Base-by-base conservation (phyloP, 2,329 filamentous ascomycete genomes). In the Thielaviopsis populi region DNA sequence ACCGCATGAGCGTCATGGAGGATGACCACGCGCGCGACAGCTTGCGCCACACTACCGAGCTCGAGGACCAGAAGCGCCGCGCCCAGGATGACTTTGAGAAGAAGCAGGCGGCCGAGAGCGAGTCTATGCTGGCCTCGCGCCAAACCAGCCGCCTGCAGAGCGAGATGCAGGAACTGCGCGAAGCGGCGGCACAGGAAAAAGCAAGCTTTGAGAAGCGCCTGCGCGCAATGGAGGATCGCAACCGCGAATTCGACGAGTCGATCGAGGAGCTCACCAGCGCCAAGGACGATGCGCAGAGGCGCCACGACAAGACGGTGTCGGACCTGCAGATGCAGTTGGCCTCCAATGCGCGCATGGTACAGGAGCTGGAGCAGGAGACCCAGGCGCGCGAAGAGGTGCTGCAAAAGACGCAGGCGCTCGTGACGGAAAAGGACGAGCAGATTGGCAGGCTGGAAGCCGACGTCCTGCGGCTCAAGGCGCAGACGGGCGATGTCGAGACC, bases 51-150 rank as follows among this genome's bases (percentile, higher is more conserved):
- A 87, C 90, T 68, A 88, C 89, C 69, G 92, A 96, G 70, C 74
- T 96, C 24, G 84, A 92, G 67, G 90, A 95, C 64, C 80, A 86
- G 1, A 85, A 89, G 68, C 80, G 85, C 59, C 88, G 87, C 67
- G 87, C 89, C n/a, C 91, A 96, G 70, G 86, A 89, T 8, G 91
- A 96, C 70, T 91, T 88, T 70, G 86, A 89, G 70, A 78, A 78
- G 54, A 80, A 81, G 54, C 82, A 86, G 67, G 75, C 77, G 0
- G 83, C 83, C 33, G 83, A 87, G 68, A 75, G 75, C 0, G 82
- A 82, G 54, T 78, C 77, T 58, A 74, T 74, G 7, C 79, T 79
- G 53, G 77, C 79, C 0, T 70, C 75, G 33, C 74, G 79, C 15
- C 78, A 83, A 68, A 71, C 79, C 1, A 81, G 83, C 63, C 70